Base-by-base conservation (phyloP, 1,139 yeast species). In the Sugiyamaella paludigena region DNA sequence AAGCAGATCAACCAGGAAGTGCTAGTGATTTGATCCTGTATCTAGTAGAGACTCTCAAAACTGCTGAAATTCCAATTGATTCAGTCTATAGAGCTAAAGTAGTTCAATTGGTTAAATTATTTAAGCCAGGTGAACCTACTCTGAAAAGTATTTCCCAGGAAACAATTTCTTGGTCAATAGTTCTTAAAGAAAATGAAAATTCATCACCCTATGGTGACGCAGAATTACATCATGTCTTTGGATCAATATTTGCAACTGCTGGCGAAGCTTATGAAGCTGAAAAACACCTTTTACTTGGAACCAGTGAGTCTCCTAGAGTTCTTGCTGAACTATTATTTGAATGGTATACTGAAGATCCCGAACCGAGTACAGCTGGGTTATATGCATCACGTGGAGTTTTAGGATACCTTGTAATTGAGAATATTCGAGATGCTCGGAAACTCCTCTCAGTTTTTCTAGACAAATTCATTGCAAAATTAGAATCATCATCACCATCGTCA, bases 21-120 rank as follows among this genome's bases (percentile, higher is more conserved):
- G 87, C 91, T 4, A 77, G 87, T 30, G 98, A 92, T 65, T 72
- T 92, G 59, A 76, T 84, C n/a, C 66, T 76, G 35, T 88, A 87
- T 64, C 66, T 89, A 63, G 62, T 89, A n/a, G 87, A 83, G 51
- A 79, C 86, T 0, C 83, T 81, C 60, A 77, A 73, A 28, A 75
- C 76, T 43, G 79, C 83, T 7, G 73, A 71, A 7, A 62, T 74
- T 1, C 60, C 68, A 11, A 76, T 73, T 2, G 76, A 73, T 51
- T 47, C 60, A 13, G 48, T 54, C 2, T 51, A 58, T 12, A 51
- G 64, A 43, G 71, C 71, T 36, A 63, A 69, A 19, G 46, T 72
- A 16, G 65, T 68, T 24, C 76, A 76, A 55, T 63, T 80, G 45
- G 63, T 79, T 43, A 65, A 67, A 46, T 70, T 71, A 45, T 73